phyloP scores from a whole-genome alignment of 148 eudicot genomes.

The Persicaria maculosa region DNA sequence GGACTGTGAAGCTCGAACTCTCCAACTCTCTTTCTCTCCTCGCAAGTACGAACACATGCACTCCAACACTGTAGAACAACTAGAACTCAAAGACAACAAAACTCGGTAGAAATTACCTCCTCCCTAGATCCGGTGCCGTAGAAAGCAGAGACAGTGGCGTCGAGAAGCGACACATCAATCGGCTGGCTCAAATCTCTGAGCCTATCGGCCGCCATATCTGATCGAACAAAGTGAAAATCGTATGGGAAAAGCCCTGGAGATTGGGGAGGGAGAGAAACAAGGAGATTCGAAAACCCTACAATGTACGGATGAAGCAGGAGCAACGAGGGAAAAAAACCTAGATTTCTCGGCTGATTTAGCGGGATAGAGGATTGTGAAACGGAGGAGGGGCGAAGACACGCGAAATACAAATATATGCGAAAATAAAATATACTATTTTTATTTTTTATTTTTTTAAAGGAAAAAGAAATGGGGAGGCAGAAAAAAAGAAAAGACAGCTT shows the following conservation, averaged over 20 bases:
- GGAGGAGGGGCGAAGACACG: conserved; percentile 18
- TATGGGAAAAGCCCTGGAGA: conserved; percentile 1
- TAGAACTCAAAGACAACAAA: neutral
- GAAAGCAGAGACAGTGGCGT: conserved; percentile 90
- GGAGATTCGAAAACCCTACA: conserved; percentile 29
- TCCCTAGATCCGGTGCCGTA: conserved; percentile 97
- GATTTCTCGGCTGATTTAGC: conserved; percentile 17
- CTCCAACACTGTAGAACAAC: neutral
- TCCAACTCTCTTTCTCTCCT: neutral
- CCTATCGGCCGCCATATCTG: conserved; percentile 82
- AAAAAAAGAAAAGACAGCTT: conserved; percentile 43
- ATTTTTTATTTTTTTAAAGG: neutral
- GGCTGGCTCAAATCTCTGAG: conserved; percentile 92
- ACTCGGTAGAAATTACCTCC: conserved; percentile 40
- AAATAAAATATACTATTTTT: neutral
- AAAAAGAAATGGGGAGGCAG: no score
- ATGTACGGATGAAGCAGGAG: conserved; percentile 9
- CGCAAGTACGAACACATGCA: neutral
- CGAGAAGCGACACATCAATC: conserved; percentile 75
- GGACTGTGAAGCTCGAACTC: neutral
- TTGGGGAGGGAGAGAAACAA: neutral
- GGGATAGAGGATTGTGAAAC: conserved; percentile 16
- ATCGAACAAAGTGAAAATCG: conserved; percentile 16
- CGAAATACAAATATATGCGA: conserved; percentile 4
- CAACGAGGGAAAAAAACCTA: conserved; percentile 12